Conservation (phyloP, 352 stramenopile genomes). For the Phytophthora macrochlamydospora region DNA sequence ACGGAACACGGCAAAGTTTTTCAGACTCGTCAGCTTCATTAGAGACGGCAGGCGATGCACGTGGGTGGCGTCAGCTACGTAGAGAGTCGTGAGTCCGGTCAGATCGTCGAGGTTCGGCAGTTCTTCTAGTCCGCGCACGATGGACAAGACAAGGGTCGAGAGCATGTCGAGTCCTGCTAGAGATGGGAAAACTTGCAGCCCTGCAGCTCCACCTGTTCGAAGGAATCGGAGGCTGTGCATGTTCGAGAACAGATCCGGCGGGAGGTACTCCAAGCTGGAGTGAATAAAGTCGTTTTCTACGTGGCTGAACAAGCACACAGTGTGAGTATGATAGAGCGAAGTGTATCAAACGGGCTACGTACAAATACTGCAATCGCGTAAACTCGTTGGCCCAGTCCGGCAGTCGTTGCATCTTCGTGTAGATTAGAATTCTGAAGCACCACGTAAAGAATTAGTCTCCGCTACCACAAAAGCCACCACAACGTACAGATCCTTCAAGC, state of each 20-base stretch:
- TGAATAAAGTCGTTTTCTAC: slow-evolving; percentile 40
- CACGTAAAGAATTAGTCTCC: background rate
- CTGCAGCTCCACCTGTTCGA: slow-evolving; percentile 32
- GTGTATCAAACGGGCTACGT: background rate
- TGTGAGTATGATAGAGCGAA: background rate
- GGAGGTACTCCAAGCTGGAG: slow-evolving; percentile 38
- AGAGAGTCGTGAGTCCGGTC: slow-evolving; percentile 21
- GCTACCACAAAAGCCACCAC: background rate
- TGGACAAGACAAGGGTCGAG: slow-evolving; percentile 35
- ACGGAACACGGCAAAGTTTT: slow-evolving; percentile 36
- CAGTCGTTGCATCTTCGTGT: slow-evolving; percentile 33
- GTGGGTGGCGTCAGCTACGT: slow-evolving; percentile 37
- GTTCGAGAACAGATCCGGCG: slow-evolving; percentile 32
- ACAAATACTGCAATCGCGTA: slow-evolving; percentile 39
- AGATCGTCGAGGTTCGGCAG: slow-evolving; percentile 38
- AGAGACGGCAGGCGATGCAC: slow-evolving; percentile 27
- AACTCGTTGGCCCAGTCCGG: slow-evolving; percentile 36
- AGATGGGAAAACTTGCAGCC: slow-evolving; percentile 39
- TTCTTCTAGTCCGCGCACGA: slow-evolving; percentile 24
- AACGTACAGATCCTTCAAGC: slow-evolving; percentile 31
- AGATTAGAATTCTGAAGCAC: slow-evolving; percentile 31
- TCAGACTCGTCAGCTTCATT: slow-evolving; percentile 14
- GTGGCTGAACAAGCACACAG: slow-evolving; percentile 15
- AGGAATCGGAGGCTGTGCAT: slow-evolving; percentile 51
- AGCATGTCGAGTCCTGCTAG: slow-evolving; percentile 35